Percentiles rank a stretch among this genome's conserved stretches.
Conservation (phyloP, 192 early-diverging fungal species). For the Gamsiella multidivaricata region DNA sequence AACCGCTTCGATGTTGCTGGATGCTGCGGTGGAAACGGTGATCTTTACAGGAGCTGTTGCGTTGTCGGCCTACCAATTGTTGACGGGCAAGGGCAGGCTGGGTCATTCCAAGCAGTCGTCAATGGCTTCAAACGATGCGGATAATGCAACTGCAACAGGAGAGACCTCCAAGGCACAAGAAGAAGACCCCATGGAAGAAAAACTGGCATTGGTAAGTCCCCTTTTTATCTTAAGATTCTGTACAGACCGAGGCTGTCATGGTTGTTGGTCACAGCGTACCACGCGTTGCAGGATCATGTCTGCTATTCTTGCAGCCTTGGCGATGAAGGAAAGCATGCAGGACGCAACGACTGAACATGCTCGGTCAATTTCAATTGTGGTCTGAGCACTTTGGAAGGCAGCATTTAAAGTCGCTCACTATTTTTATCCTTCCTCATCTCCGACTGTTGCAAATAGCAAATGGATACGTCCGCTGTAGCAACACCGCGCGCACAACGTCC, state of each 20-base stretch:
- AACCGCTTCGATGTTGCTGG: conserved; percentile 42
- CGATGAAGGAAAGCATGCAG: neutral
- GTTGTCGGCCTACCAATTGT: conserved; percentile 45
- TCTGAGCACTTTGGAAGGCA: neutral
- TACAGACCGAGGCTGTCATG: too few relatives aligned
- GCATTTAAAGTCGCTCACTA: neutral
- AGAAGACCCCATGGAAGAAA: conserved; percentile 43
- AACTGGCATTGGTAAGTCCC: conserved; percentile 27
- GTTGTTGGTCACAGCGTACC: too few relatives aligned
- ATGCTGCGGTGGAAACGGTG: conserved; percentile 49
- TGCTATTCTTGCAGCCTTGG: neutral
- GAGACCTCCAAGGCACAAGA: conserved; percentile 8
- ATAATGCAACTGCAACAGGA: neutral
- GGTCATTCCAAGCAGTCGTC: conserved; percentile 22
- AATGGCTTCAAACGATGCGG: neutral
- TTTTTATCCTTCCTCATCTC: neutral
- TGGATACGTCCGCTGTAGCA: neutral
- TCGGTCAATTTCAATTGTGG: too few relatives aligned
- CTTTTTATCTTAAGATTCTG: neutral
- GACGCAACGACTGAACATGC: neutral
- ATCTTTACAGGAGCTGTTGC: conserved; percentile 56
- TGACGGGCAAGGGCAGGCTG: conserved; percentile 31
- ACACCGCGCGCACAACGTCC: neutral
- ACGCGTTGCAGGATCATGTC: too few relatives aligned
- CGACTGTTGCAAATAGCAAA: conserved; percentile 6